A percentile compares a stretch with the other conserved stretches of the same genome.
Conservation (phyloP, 768 basidiomycete species). For the Boletus huronensis region DNA sequence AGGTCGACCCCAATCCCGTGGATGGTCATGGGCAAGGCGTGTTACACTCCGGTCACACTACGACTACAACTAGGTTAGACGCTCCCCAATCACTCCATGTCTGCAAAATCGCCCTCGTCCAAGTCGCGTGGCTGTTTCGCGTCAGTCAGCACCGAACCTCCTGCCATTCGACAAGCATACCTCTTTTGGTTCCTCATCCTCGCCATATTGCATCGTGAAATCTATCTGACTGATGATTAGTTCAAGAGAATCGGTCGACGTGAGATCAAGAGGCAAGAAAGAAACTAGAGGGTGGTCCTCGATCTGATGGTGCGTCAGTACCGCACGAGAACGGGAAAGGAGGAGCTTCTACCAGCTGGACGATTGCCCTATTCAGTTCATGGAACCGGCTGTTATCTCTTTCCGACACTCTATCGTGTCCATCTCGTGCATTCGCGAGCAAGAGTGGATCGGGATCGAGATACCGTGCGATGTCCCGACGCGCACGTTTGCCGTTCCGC, state of each 20-base stretch:
- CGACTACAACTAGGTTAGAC: neutral
- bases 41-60: neutral
- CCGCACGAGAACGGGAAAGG: neutral
- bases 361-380: conserved; percentile 90
- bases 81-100: conserved; percentile 48
- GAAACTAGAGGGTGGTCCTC: conserved; percentile 98
- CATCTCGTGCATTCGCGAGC: conserved; percentile 52
- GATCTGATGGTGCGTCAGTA: conserved; percentile 53
- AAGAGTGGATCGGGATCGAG: conserved; percentile 93
- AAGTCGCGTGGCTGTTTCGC: conserved; percentile 76
- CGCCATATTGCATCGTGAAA: conserved; percentile 98
- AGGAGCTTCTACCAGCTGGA: conserved; percentile 69
- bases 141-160: conserved; percentile 6
- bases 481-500: conserved; percentile 68
- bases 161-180: conserved; percentile 36
- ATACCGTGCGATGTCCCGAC: conserved; percentile 89
- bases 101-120: conserved; percentile 89
- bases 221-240: conserved; percentile 93
- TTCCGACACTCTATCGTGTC: conserved; percentile 42
- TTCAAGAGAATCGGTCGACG: conserved; percentile 85
- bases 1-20: conserved; percentile 78
- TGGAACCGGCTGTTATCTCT: conserved; percentile 84
- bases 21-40: conserved; percentile 46
- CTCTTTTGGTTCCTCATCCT: conserved; percentile 97
- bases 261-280: conserved; percentile 91